Base-by-base conservation (phyloP, 1,139 yeast genomes). In the Scheffersomyces illinoinensis region DNA sequence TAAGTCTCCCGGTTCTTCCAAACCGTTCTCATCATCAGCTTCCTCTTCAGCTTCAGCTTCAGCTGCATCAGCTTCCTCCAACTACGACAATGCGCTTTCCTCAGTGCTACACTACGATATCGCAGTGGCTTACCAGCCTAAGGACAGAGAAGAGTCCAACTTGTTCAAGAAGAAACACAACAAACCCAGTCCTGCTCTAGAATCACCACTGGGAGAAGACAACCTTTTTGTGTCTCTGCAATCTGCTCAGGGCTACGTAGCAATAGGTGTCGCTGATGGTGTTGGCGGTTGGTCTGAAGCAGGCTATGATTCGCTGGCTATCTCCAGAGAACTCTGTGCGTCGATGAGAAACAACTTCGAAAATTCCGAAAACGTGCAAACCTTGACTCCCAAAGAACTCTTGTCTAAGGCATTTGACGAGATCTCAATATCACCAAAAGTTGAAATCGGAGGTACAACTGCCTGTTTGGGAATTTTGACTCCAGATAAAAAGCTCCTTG, bases 271-370 rank as follows among this genome's bases (percentile, higher is more conserved):
- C 1, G 95, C 98, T 2, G 99, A 95, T 73, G 99, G 99, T 20
- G 98, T 95, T 5, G 98, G 98, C 19, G 98, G 98, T 1, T 95
- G 98, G 98, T 85, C 92, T 2, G 95, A 91, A 64, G 88, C 91
- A 51, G 98, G 98, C 0, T 90, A 88, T 66, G 98, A 93, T 71
- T 91, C 97, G 1, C 85, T 90, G 60, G 93, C 93, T 8, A 89
- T 90, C 53, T 86, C 91, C 17, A 77, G 93, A 66, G 93, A 89
- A 67, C 73, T 89, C 54, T 88, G 93, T 64, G 73, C 72, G 18
- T 73, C 82, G 6, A 76, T 78, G 57, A 70, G 72, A 56, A 52
- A 61, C 6, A 64, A 61, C 24, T 79, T 79, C 60, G 81, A 77
- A 59, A 33, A 50, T 2, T 50, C 56, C 1, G 58, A 58, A 0